Evolutionary conservation across 1,284 basidiomycete genomes (phyloP).

Genomic region (Testicularia cyperi): DNA sequence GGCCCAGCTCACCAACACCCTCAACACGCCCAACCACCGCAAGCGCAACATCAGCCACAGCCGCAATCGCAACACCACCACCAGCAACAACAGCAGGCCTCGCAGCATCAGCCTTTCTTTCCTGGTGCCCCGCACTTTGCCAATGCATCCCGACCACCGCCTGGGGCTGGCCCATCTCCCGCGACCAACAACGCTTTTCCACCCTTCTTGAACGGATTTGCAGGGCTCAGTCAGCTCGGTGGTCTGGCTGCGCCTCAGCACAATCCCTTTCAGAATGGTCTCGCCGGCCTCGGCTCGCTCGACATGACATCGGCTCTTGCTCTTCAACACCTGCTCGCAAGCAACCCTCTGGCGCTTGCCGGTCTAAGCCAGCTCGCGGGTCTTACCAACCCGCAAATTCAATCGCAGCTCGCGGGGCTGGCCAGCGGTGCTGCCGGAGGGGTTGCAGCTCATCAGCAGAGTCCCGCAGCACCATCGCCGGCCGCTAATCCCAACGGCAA

Average conservation of each 20-base stretch:
- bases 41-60: slow-evolving; percentile 13
- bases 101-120: slow-evolving; percentile 11
- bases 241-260: slow-evolving; percentile 11
- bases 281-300: slow-evolving; percentile 16
- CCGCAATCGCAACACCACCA: slow-evolving; percentile 7
- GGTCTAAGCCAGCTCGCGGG: slow-evolving; percentile 37
- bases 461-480: slow-evolving; percentile 8
- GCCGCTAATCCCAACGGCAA: slow-evolving; percentile 3
- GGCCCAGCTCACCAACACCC: slow-evolving; percentile 2
- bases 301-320: slow-evolving; percentile 57
- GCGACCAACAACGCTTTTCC: slow-evolving; percentile 16
- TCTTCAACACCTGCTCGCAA: slow-evolving; percentile 54
- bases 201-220: slow-evolving; percentile 21
- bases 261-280: slow-evolving; percentile 7
- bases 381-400: slow-evolving; percentile 38
- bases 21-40: slow-evolving; percentile 12
- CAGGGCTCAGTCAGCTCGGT: slow-evolving; percentile 12
- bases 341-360: slow-evolving; percentile 50
- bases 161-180: no score
- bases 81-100: not conserved
- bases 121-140: slow-evolving; percentile 24
- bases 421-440: slow-evolving; percentile 17
- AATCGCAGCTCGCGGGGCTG: slow-evolving; percentile 35
- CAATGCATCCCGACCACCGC: slow-evolving; percentile 13
- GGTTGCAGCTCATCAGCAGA: slow-evolving; percentile 8